Base-by-base conservation (phyloP, 148 eudicot genomes). In the Bassia scoparia region DNA sequence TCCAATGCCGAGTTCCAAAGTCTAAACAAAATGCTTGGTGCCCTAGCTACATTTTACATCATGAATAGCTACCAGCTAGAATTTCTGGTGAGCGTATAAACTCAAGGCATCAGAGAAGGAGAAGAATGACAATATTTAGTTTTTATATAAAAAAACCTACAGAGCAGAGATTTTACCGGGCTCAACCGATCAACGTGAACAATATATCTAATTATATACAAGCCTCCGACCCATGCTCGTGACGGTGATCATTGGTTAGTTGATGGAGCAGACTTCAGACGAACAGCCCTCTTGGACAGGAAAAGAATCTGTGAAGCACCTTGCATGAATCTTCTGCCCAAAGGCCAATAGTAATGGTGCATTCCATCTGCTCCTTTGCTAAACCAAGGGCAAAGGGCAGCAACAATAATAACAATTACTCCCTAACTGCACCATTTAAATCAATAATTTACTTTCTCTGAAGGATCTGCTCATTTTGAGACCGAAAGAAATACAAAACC, bases 31-130 rank as follows among this genome's bases (percentile, higher is more conserved):
- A 69, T 56, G 33, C 61, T 62, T 75, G 49, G 46, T 34, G 68
- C 76, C 79, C 72, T 46, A 71, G 68, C 74, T 64, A 72, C 73
- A 80, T 80, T 70, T 71, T 80, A 75, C 82, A 80, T 50, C 66
- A 80, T 71, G 63, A 71, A 65, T 58, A 67, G 78, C 74, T 35
- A 74, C 75, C 61, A 52, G 46, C 77, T 52, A 53, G 58, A 61
- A 61, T 37, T 54, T 56, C 66, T 55, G 53, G 67, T 62, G 72
- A 53, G 61, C 34, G n/a, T 59, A 56, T 34, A 43, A 17, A 38
- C 77, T 61, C 55, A 10, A 53, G 71, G 61, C 78, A 70, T 55
- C 71, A 15, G n/a, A 69, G 31, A 61, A 56, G 61, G 56, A 33
- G 58, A 74, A 66, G 75, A 79, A 62, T 68, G 65, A 38, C 26